phyloP scores from a whole-genome alignment of 768 basidiomycete genomes.

The Cubamyces sp. region DNA sequence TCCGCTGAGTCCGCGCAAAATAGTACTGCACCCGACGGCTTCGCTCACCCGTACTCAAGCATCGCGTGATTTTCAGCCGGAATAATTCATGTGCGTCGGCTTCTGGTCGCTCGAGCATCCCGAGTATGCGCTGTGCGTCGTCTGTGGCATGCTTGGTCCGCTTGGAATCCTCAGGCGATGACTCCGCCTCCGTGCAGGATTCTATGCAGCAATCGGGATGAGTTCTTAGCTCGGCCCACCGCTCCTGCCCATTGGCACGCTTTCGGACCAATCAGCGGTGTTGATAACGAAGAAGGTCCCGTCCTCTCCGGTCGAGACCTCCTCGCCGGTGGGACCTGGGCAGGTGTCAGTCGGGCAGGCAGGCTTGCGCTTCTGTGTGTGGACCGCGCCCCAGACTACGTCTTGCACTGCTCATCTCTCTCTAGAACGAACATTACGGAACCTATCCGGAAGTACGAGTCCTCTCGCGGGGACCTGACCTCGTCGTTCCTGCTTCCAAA shows the following conservation, averaged over 20 bases:
- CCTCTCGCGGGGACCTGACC: constrained; percentile 71
- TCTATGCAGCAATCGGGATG: constrained; percentile 78
- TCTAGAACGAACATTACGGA: constrained; percentile 86
- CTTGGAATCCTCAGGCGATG: neutral
- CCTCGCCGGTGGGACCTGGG: constrained; percentile 81
- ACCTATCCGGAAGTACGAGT: constrained; percentile 47
- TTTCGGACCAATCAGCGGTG: constrained; percentile 46
- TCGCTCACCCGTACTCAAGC: neutral
- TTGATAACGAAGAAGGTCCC: constrained; percentile 29
- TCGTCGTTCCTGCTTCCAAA: constrained; percentile 68
- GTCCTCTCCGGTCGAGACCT: constrained; percentile 78
- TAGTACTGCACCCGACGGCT: constrained; percentile 18
- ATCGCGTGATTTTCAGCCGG: neutral
- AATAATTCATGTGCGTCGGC: constrained; percentile 68
- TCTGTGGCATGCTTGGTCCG: neutral
- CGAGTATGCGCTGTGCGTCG: constrained; percentile 75
- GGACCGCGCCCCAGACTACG: neutral
- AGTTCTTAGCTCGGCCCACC: constrained; percentile 70
- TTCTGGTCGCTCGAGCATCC: constrained; percentile 79
- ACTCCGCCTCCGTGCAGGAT: constrained; percentile 49
- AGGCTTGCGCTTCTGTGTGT: constrained; percentile 74
- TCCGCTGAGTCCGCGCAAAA: constrained; percentile 4
- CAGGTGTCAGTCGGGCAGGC: constrained; percentile 69
- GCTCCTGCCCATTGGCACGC: constrained; percentile 67
- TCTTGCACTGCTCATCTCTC: constrained; percentile 13